Conservation (phyloP, 768 basidiomycete genomes). For the Gyrodon lividus region DNA sequence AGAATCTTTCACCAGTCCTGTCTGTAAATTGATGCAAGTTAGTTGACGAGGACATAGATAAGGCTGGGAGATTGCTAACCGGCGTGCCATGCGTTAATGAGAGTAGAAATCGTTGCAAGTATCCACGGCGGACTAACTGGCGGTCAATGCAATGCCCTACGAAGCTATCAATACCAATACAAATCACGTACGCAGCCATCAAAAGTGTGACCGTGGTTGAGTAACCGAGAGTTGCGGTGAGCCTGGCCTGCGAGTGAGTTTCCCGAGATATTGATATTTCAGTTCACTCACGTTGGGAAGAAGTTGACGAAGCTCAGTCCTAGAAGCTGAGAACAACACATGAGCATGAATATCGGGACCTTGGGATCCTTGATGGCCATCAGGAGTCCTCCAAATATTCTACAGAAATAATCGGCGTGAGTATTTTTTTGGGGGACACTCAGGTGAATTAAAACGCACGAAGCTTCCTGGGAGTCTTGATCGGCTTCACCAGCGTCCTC, state of each 20-base stretch:
- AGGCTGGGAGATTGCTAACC: conserved; percentile 25
- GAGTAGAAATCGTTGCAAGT: conserved; percentile 46
- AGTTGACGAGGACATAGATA: neutral
- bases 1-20: conserved; percentile 61
- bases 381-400: conserved; percentile 32
- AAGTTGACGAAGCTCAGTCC: conserved; percentile 64
- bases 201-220: conserved; percentile 57
- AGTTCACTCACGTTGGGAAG: conserved; percentile 46
- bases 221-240: conserved; percentile 62
- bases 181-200: conserved; percentile 50
- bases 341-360: conserved; percentile 51
- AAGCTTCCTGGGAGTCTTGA: conserved; percentile 52
- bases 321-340: conserved; percentile 51
- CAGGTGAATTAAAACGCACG: conserved; percentile 40
- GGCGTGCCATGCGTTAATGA: conserved; percentile 57
- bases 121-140: conserved; percentile 59
- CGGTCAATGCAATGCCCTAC: neutral
- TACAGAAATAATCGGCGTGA: neutral
- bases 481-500: conserved; percentile 72
- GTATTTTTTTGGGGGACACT: neutral
- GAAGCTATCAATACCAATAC: neutral
- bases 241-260: conserved; percentile 28
- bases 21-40: conserved; percentile 32
- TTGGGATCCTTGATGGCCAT: conserved; percentile 58
- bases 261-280: neutral